Base-by-base conservation (phyloP, 805 yeast species). In the Blastobotrys mokoenaii region DNA sequence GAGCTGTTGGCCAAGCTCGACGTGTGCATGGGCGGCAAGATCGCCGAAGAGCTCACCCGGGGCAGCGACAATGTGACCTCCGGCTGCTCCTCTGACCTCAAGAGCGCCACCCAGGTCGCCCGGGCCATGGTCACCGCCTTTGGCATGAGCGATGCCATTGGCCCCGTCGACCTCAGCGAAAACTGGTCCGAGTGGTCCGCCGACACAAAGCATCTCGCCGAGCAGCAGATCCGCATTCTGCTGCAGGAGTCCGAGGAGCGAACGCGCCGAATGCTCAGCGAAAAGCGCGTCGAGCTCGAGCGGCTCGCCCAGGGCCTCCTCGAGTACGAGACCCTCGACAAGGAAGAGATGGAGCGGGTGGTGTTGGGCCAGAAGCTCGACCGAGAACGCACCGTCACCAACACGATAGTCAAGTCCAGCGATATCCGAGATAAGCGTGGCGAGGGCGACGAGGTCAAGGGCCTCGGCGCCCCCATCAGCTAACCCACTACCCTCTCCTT, bases 1-100 rank as follows among this genome's bases (percentile, higher is more conserved):
- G 97, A 93, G 66, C 85, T 96, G 63, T 72, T 82, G 52, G 96
- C 97, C 0, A 73, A 95, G 51, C 67, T 93, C 53, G 98, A 93
- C 64, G 98, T 93, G 41, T 88, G 96, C 63, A 93, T 93, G 98
- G 99, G 98, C 49, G 99, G 99, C 52, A 89, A 89, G 64, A 80
- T 88, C 47, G 98, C 98, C 27, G 99, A 93, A 70, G 97, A 90
- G 62, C 71, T 86, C 72, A 74, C 84, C 41, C 85, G 86, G 60
- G 98, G 98, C 1, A 75, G 80, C 39, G 96, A 86, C 46, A 85
- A 89, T 61, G 95, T 93, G 10, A 90, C 97, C 2, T 79, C 90
- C 57, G 98, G 98, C 6, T 93, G 97, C 68, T 83, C 95, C 1
- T 81, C 93, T 8, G 99, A 93, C 65, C 76, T 93, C 58, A 76